A percentile compares a stretch with the other conserved stretches of the same genome.
Evolutionary conservation across 805 yeast species (phyloP).

Genomic region (Ogataea thermomethanolica): DNA sequence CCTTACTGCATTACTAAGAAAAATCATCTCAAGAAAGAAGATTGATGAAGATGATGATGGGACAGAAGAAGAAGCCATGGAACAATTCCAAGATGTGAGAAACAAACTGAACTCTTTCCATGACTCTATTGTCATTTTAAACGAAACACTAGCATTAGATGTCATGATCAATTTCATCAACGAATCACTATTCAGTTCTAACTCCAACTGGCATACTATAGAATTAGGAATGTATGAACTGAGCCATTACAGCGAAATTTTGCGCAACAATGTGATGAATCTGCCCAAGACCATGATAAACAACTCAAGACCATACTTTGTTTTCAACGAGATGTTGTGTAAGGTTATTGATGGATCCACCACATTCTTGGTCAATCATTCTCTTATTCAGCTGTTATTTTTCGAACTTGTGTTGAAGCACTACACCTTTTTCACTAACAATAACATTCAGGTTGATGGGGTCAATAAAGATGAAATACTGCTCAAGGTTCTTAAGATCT

Average conservation of each 20-base stretch:
- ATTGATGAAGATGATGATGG: slow-evolving; percentile 60
- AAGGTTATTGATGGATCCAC: slow-evolving; percentile 37
- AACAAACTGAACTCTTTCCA: slow-evolving; percentile 71
- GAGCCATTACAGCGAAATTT: slow-evolving; percentile 71
- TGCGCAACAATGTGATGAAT: slow-evolving; percentile 73
- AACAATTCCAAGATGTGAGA: slow-evolving; percentile 79
- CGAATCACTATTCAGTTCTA: slow-evolving; percentile 30
- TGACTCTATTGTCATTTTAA: slow-evolving; percentile 63
- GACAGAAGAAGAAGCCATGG: slow-evolving; percentile 68
- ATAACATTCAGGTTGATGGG: slow-evolving; percentile 37
- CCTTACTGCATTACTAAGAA: slow-evolving; percentile 59
- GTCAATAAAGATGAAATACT: slow-evolving; percentile 49
- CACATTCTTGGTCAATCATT: slow-evolving; percentile 55
- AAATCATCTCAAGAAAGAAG: slow-evolving; percentile 73
- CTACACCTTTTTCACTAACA: slow-evolving; percentile 54
- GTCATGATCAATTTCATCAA: slow-evolving; percentile 47
- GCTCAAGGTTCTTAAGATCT: slow-evolving; percentile 65
- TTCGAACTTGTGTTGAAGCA: slow-evolving; percentile 86
- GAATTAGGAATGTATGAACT: slow-evolving; percentile 88
- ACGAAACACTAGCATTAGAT: slow-evolving; percentile 35
- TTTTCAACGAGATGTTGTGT: slow-evolving; percentile 60
- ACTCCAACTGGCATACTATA: slow-evolving; percentile 67
- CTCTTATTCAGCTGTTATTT: slow-evolving; percentile 74
- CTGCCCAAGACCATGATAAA: slow-evolving; percentile 62
- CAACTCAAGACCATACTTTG: slow-evolving; percentile 59